phyloP scores from a whole-genome alignment of 208 protist species.

The Acanthamoeba healyi region DNA sequence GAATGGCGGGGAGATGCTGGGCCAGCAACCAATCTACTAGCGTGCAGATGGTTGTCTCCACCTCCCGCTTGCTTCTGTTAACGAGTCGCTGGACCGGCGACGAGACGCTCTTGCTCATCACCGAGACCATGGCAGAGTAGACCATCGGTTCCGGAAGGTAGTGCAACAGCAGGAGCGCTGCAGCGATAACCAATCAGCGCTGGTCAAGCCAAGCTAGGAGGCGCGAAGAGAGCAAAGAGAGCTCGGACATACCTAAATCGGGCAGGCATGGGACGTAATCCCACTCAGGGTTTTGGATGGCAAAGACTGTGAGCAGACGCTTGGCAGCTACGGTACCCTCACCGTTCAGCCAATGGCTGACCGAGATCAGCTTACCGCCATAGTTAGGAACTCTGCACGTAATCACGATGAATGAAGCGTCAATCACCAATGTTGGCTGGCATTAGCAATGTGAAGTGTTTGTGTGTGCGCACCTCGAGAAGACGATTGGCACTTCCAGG shows the following conservation, averaged over 20 bases:
- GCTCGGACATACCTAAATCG: not conserved
- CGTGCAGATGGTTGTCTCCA: not conserved
- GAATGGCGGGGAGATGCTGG: not conserved
- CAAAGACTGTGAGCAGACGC: constrained; percentile 38
- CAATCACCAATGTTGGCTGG: not conserved
- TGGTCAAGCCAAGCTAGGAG: not conserved
- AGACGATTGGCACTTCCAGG: not conserved
- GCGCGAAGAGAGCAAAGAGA: not conserved
- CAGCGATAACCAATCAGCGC: not conserved
- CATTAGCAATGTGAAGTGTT: no score
- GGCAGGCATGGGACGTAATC: constrained; percentile 31
- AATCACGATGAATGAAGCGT: not conserved
- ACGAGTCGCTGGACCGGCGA: not conserved
- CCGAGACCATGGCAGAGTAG: not conserved
- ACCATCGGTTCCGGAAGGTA: constrained; percentile 3
- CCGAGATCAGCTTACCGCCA: not conserved
- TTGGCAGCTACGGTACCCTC: constrained; percentile 10
- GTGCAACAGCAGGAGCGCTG: not conserved
- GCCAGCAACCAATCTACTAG: not conserved
- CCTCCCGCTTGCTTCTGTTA: not conserved
- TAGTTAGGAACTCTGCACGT: not conserved
- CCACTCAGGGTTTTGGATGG: constrained; percentile 5
- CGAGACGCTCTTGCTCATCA: not conserved
- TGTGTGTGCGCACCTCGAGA: not conserved
- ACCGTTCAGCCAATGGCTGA: not conserved